phyloP scores from a whole-genome alignment of 2,329 filamentous ascomycete species.

The Coniochaeta sp. region DNA sequence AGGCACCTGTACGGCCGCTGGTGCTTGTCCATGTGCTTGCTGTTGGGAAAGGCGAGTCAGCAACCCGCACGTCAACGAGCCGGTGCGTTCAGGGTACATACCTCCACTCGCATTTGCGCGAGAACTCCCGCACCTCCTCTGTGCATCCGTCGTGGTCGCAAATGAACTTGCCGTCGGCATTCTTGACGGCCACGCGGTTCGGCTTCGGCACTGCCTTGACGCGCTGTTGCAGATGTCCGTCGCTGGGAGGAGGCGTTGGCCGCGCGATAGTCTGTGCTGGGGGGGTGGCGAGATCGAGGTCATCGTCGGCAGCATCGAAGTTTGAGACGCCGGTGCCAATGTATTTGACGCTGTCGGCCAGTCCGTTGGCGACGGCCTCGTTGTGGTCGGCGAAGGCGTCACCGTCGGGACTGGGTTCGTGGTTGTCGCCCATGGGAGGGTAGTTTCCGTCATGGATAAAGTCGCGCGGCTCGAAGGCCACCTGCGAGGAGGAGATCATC shows the following conservation, averaged over 20 bases:
- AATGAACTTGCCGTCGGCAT: slow-evolving; percentile 65
- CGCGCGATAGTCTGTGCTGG: slow-evolving; percentile 2
- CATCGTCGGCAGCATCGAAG: slow-evolving; percentile 26
- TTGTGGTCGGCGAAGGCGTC: slow-evolving; percentile 34
- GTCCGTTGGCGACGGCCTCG: slow-evolving; percentile 23
- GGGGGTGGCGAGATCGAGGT: slow-evolving; percentile 28
- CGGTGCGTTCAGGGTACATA: slow-evolving; percentile 41
- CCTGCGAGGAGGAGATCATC: slow-evolving; percentile 26
- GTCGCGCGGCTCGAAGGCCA: slow-evolving; percentile 42
- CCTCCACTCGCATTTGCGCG: slow-evolving; percentile 90
- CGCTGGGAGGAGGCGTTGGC: not conserved
- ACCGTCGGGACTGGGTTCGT: slow-evolving; percentile 26
- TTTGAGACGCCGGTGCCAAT: slow-evolving; percentile 14
- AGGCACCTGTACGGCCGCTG: slow-evolving; percentile 86
- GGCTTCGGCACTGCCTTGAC: slow-evolving; percentile 52
- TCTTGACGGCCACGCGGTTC: slow-evolving; percentile 50
- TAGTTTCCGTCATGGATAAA: slow-evolving; percentile 42
- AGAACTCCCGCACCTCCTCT: slow-evolving; percentile 59
- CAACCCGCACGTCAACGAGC: not conserved
- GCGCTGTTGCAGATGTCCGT: slow-evolving; percentile 20
- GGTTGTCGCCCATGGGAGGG: slow-evolving; percentile 34
- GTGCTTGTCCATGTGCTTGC: slow-evolving; percentile 98
- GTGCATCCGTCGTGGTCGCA: slow-evolving; percentile 61
- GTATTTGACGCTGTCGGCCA: slow-evolving; percentile 26
- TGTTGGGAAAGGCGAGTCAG: slow-evolving; percentile 28